A percentile compares a stretch with the other conserved stretches of the same genome.
Evolutionary conservation across 257 asterid species (phyloP).

Genomic region (Nicotiana tomentosiformis): DNA sequence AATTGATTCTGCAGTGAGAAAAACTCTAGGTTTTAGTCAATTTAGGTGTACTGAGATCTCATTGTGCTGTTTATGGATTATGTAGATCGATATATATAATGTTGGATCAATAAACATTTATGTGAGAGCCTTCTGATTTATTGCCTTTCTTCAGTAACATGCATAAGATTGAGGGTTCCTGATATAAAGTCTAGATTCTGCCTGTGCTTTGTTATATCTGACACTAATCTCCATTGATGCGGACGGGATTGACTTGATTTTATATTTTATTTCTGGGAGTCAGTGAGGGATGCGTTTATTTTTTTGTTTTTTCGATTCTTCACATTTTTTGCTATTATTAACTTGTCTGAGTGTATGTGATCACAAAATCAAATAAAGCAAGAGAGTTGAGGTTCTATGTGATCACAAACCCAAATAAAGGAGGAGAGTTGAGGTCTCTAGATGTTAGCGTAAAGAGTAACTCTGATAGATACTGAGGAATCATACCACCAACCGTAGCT

Average conservation of each 20-base stretch:
- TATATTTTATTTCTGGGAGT: neutral
- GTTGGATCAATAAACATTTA: neutral
- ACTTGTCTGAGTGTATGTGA: neutral
- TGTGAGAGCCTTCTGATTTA: neutral
- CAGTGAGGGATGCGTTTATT: neutral
- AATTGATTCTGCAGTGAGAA: neutral
- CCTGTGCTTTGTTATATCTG: neutral
- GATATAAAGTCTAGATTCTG: neutral
- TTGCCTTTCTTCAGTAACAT: neutral
- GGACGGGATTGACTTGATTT: neutral
- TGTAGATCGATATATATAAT: neutral
- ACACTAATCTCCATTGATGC: neutral
- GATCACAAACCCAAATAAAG: no score
- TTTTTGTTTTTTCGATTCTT: neutral
- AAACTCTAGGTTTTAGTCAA: neutral
- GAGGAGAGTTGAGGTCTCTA: no score
- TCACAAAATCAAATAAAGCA: neutral
- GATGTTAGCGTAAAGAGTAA: no score
- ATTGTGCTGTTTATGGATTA: neutral
- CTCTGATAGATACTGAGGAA: neutral
- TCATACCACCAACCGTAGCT: neutral
- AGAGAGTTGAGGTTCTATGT: neutral
- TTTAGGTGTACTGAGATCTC: neutral
- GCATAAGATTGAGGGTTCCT: neutral
- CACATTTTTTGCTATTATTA: neutral